These are phyloP conservation scores for Anthostomella pinea DNA, from an alignment of 2,329 filamentous ascomycete genomes.

Conservation along the genomic window DNA sequence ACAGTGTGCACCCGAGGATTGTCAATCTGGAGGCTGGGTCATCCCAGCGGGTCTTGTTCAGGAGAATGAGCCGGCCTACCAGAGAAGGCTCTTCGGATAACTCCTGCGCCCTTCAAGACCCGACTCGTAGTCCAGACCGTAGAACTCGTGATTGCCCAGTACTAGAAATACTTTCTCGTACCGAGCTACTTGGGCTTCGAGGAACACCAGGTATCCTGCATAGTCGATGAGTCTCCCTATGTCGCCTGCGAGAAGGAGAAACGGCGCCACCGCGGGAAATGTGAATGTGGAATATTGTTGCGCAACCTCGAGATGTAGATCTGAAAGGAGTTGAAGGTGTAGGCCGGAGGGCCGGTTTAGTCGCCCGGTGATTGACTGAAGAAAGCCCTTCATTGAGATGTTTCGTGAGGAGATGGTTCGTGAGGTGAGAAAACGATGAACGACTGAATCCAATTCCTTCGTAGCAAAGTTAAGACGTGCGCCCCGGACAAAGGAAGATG, in stretches of 20 bases:
- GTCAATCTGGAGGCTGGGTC: slow-evolving; percentile 41
- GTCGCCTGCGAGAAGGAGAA: slow-evolving; percentile 48
- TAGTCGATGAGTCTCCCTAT: slow-evolving; percentile 49
- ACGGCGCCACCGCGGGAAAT: slow-evolving; percentile 39
- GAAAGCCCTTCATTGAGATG: too few species aligned
- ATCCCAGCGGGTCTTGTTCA: slow-evolving; percentile 43
- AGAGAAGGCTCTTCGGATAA: slow-evolving; percentile 39
- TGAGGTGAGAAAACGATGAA: too few species aligned
- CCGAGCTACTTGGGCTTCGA: slow-evolving; percentile 37
- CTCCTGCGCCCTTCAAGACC: slow-evolving; percentile 36
- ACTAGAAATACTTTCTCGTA: slow-evolving; percentile 47
- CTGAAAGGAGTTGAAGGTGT: slow-evolving; percentile 40
- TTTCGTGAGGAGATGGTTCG: too few species aligned
- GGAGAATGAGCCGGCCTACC: slow-evolving; percentile 37
- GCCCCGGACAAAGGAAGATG: too few species aligned
- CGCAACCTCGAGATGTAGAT: slow-evolving; percentile 48
- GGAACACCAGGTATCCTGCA: slow-evolving; percentile 42
- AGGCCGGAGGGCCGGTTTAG: too few species aligned
- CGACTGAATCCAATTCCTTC: too few species aligned
- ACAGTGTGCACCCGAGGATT: slow-evolving; percentile 57
- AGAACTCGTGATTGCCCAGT: slow-evolving; percentile 55
- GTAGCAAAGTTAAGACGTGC: too few species aligned
- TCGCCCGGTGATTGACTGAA: too few species aligned
- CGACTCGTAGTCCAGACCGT: slow-evolving; percentile 38
- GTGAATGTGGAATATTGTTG: slow-evolving; percentile 41